A percentile compares a stretch with the other conserved stretches of the same genome.
Conservation (phyloP, 164 flowering plant species). For the Sedum album region DNA sequence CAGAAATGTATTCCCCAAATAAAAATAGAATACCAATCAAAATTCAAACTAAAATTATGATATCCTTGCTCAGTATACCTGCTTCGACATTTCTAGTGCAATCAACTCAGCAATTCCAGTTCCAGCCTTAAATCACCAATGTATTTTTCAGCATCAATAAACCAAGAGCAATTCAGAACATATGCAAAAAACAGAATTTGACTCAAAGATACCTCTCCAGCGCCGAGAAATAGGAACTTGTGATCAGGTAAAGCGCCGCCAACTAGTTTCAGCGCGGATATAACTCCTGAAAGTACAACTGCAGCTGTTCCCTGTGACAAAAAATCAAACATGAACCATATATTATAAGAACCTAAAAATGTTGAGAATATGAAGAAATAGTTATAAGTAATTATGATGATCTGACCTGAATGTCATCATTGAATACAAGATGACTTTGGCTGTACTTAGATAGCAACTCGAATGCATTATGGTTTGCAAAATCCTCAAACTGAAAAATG, state of each 20-base stretch:
- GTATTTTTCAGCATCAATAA: background rate
- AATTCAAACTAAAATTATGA: background rate
- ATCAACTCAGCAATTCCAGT: constrained; percentile 77
- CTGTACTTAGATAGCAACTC: constrained; percentile 63
- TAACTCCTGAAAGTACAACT: constrained; percentile 73
- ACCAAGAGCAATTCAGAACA: background rate
- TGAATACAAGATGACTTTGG: constrained; percentile 72
- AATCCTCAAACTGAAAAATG: constrained; percentile 69
- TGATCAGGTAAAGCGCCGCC: constrained; percentile 71
- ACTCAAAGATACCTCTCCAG: constrained; percentile 64
- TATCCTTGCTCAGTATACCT: constrained; percentile 20
- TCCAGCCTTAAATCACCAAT: constrained; percentile 45
- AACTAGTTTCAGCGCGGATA: constrained; percentile 54
- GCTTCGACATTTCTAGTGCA: constrained; percentile 51
- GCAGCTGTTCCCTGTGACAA: constrained; percentile 74
- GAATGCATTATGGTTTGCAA: constrained; percentile 87
- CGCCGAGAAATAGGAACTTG: constrained; percentile 77
- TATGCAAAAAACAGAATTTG: background rate
- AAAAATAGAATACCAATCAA: background rate
- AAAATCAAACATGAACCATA: background rate
- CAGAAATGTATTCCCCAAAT: background rate
- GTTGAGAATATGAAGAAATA: background rate
- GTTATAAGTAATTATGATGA: background rate
- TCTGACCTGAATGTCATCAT: constrained; percentile 89
- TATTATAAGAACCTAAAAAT: background rate